Conservation (phyloP, 768 basidiomycete species). For the Stropharia rugosoannulata region DNA sequence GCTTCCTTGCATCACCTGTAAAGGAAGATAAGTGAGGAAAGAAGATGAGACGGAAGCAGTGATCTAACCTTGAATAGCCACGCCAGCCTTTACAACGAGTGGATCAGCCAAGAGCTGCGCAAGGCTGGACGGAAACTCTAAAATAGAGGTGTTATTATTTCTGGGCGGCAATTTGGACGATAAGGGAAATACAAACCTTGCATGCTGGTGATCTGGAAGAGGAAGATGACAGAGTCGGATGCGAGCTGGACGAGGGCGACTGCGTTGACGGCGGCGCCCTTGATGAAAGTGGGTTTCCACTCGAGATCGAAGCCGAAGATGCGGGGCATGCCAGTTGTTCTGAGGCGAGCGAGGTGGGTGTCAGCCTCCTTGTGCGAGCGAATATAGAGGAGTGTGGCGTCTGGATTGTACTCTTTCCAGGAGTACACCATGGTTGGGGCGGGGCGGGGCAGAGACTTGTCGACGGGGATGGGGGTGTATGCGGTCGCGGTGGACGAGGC, state of each 20-base stretch:
- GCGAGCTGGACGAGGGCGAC: conserved; percentile 78
- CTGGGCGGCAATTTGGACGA: background rate
- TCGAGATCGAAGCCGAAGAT: conserved; percentile 75
- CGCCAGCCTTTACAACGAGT: conserved; percentile 64
- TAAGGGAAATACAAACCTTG: conserved; percentile 24
- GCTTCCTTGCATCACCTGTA: conserved; percentile 67
- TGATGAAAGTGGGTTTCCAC: conserved; percentile 66
- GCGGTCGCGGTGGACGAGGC: background rate
- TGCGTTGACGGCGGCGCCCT: conserved; percentile 58
- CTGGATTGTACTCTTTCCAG: conserved; percentile 32
- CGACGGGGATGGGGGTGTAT: conserved; percentile 9
- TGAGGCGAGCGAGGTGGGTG: conserved; percentile 23
- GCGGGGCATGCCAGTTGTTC: conserved; percentile 24
- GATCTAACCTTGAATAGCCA: conserved; percentile 65
- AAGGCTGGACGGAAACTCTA: conserved; percentile 56
- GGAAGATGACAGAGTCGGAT: conserved; percentile 48
- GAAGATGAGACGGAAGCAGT: conserved; percentile 7
- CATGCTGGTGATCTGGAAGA: conserved; percentile 71
- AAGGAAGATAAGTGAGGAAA: conserved; percentile 10
- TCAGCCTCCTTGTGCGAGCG: conserved; percentile 33
- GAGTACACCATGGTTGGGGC: conserved; percentile 36
- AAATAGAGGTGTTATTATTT: conserved; percentile 7
- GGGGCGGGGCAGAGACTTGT: conserved; percentile 23
- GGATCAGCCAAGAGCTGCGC: conserved; percentile 51
- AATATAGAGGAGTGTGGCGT: conserved; percentile 32